Conservation (phyloP, 495 filamentous ascomycete genomes). For the Pyronema domesticum region DNA sequence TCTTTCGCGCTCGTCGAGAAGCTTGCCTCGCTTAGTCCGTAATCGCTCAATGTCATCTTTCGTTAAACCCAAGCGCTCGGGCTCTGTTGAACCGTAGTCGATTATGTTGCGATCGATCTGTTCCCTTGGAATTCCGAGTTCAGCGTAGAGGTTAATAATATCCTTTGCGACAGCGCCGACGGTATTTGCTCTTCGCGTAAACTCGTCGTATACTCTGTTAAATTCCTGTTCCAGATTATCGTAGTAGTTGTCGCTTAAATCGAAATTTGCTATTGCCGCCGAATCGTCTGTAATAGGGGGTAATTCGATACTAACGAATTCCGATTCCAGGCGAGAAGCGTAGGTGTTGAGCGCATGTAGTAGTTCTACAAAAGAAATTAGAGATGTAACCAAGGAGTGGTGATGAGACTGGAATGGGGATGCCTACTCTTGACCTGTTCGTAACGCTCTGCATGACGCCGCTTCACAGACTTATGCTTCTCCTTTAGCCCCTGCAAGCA, state of each 20-base stretch:
- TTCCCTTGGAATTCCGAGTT: conserved; percentile 77
- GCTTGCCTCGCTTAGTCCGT: conserved; percentile 54
- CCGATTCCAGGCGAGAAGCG: conserved; percentile 76
- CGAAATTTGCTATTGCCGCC: conserved; percentile 61
- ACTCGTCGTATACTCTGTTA: conserved; percentile 85
- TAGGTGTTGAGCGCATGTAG: conserved; percentile 86
- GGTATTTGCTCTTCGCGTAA: conserved; percentile 54
- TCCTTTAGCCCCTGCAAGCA: conserved; percentile 69
- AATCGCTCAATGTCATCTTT: conserved; percentile 63
- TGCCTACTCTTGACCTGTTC: conserved; percentile 76
- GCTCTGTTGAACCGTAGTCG: conserved; percentile 69
- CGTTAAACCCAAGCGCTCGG: conserved; percentile 84
- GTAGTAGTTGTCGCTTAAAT: conserved; percentile 78
- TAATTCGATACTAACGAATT: conserved; percentile 61
- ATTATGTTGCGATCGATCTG: conserved; percentile 81
- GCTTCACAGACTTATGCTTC: conserved; percentile 61
- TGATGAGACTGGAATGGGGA: not conserved
- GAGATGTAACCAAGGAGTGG: not conserved
- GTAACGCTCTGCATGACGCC: conserved; percentile 70
- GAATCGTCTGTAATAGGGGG: conserved; percentile 63
- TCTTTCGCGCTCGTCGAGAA: conserved; percentile 80
- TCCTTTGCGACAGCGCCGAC: conserved; percentile 64
- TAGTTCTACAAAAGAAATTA: conserved; percentile 43
- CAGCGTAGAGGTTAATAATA: conserved; percentile 86
- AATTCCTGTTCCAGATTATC: conserved; percentile 77